Conservation (phyloP, 2,329 filamentous ascomycete species). For the Clarireedia hainanense region DNA sequence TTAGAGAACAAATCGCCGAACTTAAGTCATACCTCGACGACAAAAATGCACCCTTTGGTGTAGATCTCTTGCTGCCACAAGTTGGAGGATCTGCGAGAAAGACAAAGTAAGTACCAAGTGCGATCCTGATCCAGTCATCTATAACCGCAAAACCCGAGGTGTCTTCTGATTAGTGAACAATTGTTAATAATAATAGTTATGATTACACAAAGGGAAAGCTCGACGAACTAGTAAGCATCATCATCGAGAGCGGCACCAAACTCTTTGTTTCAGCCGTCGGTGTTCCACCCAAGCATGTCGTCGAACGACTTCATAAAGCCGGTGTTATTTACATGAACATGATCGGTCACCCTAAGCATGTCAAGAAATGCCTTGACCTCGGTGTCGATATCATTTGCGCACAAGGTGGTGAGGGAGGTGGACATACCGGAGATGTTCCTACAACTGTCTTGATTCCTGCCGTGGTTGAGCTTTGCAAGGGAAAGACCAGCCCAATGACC, state of each 20-base stretch:
- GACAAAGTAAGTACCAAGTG: constrained; percentile 61
- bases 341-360: constrained; percentile 99
- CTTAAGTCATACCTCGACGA: constrained; percentile 81
- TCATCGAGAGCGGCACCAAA: constrained; percentile 84
- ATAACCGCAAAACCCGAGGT: no score
- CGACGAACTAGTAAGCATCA: constrained; percentile 77
- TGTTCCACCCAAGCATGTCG: constrained; percentile 79
- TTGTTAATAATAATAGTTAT: constrained; percentile 54
- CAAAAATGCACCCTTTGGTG: constrained; percentile 92
- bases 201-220: constrained; percentile 99
- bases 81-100: constrained; percentile 91
- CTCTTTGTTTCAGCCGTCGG: constrained; percentile 97
- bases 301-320: constrained; percentile 80
- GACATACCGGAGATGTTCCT: constrained; percentile 90
- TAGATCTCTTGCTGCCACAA: constrained; percentile 88
- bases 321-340: constrained; percentile 99
- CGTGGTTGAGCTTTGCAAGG: constrained; percentile 73
- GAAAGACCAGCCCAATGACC: constrained; percentile 78
- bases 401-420: constrained; percentile 94
- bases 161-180: constrained; percentile 13
- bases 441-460: constrained; percentile 86
- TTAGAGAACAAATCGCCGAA: constrained; percentile 88
- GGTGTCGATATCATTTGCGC: constrained; percentile 97
- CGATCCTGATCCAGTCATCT: constrained; percentile 6
- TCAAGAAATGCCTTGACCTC: constrained; percentile 86